Evolutionary conservation across 23 red algal species (phyloP).

Genomic region (Gracilaria caudata): DNA sequence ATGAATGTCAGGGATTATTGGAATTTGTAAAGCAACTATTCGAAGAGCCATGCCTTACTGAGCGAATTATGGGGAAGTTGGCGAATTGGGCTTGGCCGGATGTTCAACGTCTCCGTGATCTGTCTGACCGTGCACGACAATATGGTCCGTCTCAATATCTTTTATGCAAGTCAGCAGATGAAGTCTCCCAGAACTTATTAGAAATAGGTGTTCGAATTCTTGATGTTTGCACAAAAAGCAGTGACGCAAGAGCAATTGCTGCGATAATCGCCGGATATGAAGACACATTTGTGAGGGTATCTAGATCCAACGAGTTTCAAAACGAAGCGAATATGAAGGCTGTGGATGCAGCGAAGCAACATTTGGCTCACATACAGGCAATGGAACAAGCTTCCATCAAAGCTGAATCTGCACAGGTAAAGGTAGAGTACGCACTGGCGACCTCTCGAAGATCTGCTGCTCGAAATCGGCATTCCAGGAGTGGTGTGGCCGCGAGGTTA

Average conservation of each 20-base stretch:
- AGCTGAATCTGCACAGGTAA: constrained; percentile 68
- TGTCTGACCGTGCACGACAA: constrained; percentile 61
- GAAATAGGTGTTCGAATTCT: constrained; percentile 33
- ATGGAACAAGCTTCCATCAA: constrained; percentile 67
- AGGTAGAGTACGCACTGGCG: constrained; percentile 65
- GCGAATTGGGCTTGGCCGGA: constrained; percentile 70
- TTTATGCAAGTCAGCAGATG: constrained; percentile 37
- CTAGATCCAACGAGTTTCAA: constrained; percentile 22
- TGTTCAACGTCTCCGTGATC: constrained; percentile 63
- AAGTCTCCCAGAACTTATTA: constrained; percentile 19
- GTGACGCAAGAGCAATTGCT: constrained; percentile 66
- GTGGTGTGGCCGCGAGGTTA: neutral
- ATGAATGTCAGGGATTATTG: neutral
- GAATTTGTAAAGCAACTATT: neutral
- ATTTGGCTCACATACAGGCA: constrained; percentile 46
- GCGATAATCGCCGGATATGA: constrained; percentile 60
- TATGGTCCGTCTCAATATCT: constrained; percentile 37
- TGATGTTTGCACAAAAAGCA: neutral
- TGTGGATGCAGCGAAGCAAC: constrained; percentile 33
- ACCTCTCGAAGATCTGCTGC: constrained; percentile 55
- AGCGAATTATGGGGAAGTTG: constrained; percentile 12
- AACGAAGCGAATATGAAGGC: constrained; percentile 14
- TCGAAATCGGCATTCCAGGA: constrained; percentile 15
- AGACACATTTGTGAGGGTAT: constrained; percentile 46
- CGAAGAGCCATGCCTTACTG: neutral